A percentile compares a stretch with the other conserved stretches of the same genome.
These are phyloP conservation scores for Trichoderma sp. DNA, from an alignment of 2,329 filamentous ascomycete genomes.

Conservation along the genomic window DNA sequence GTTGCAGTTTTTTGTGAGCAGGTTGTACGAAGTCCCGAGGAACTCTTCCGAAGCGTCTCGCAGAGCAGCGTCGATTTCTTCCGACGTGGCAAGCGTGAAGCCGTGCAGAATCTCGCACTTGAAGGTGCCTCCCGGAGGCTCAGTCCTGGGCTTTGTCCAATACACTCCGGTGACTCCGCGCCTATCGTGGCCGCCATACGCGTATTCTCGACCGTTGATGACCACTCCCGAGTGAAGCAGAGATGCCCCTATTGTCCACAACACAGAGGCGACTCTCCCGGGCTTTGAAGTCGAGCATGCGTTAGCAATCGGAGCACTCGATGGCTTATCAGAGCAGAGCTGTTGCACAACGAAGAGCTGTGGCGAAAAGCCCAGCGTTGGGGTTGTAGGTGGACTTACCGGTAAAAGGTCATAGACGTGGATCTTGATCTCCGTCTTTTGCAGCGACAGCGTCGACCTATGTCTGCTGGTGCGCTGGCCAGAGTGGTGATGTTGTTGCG, in stretches of 20 bases:
- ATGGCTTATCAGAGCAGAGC: not conserved
- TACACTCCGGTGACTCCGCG: slow-evolving; percentile 75
- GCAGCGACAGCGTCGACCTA: slow-evolving; percentile 66
- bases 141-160: slow-evolving; percentile 71
- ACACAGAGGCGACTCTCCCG: slow-evolving; percentile 69
- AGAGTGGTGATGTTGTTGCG: slow-evolving; percentile 26
- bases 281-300: slow-evolving; percentile 50
- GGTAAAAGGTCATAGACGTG: slow-evolving; percentile 78
- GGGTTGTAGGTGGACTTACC: slow-evolving; percentile 44
- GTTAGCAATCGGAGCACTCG: slow-evolving; percentile 1
- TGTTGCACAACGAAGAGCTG: not conserved
- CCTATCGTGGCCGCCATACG: slow-evolving; percentile 78
- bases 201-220: slow-evolving; percentile 78
- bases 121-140: slow-evolving; percentile 78
- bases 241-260: slow-evolving; percentile 77
- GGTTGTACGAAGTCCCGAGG: slow-evolving; percentile 74
- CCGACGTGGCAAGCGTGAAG: slow-evolving; percentile 68
- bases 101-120: slow-evolving; percentile 74
- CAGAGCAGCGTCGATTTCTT: slow-evolving; percentile 72
- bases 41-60: slow-evolving; percentile 70
- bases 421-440: slow-evolving; percentile 73
- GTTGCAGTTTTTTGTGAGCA: slow-evolving; percentile 84
- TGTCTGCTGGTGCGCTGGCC: slow-evolving; percentile 44
- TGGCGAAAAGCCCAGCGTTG: not conserved
- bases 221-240: slow-evolving; percentile 83